phyloP scores from a whole-genome alignment of 306 rosid genomes.

The Potentilla sterilis region DNA sequence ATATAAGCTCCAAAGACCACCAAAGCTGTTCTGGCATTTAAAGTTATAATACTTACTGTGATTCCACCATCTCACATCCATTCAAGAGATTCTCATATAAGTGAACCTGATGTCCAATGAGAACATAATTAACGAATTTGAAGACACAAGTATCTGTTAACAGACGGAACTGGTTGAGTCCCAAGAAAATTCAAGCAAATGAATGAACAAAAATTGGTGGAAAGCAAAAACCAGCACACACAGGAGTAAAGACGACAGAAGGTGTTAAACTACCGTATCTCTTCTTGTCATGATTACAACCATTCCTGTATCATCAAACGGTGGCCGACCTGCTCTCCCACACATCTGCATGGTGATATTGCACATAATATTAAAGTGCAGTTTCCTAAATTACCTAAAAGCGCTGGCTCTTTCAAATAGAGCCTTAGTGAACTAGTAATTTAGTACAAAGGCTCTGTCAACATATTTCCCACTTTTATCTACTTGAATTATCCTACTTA shows the following conservation, averaged over 20 bases:
- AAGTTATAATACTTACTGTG: constrained; percentile 70
- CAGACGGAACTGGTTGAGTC: neutral
- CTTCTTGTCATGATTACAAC: constrained; percentile 97
- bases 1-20: constrained; percentile 18
- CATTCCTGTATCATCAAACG: constrained; percentile 95
- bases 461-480: neutral
- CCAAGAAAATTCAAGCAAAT: neutral
- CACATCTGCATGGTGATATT: constrained; percentile 60
- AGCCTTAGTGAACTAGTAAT: neutral
- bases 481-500: neutral
- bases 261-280: constrained; percentile 64
- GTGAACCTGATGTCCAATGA: constrained; percentile 63
- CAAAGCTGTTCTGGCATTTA: constrained; percentile 16
- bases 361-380: constrained; percentile 4
- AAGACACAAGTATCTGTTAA: neutral
- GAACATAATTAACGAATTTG: constrained; percentile 19
- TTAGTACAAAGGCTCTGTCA: neutral
- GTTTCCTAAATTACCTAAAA: neutral
- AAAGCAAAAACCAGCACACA: constrained; percentile 4
- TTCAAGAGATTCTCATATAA: constrained; percentile 87
- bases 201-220: constrained; percentile 7
- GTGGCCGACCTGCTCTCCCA: constrained; percentile 99
- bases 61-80: constrained; percentile 96
- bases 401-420: neutral
- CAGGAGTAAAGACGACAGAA: constrained; percentile 12